Evolutionary conservation across 2,329 filamentous ascomycete species (phyloP), one percentile per base, ranked within the genome.

Genomic region (Colletotrichum aenigma): DNA sequence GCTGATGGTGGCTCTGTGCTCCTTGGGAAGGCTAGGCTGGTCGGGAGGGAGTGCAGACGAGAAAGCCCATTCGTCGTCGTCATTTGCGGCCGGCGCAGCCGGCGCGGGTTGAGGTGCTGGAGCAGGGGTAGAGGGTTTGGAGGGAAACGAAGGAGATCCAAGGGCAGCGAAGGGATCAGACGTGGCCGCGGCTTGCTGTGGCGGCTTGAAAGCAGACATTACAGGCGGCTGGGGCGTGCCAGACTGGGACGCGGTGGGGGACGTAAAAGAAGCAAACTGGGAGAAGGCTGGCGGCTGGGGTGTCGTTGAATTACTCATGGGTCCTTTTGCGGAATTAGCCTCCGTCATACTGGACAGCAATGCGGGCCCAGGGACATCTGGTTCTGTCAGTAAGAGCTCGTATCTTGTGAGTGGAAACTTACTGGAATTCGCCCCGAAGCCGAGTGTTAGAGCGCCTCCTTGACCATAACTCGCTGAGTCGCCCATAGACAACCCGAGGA

Each of bases 61-160:
- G 83, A 98, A 98, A 28, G 92, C 94, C 96, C 96, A 98, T 81
- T 98, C 96, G 78, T 98, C 96, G 66, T 98, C 96, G 61, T 94
- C 92, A 66, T 87, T 87, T 9, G 86, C 81, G 10, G 80, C 78
- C 5, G 82, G 76, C 1, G 86, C 70, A 0, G 82, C 70, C 4
- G 81, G 77, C 10, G 82, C 79, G 6, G 80, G 64, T 12, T 81
- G 52, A 2, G 84, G 82, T 36, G 82, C 81, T 5, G 86, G 82
- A 1, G 83, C 81, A 4, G 86, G 82, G 1, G 83, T 83, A 10
- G 82, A 66, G 7, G 85, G 80, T 70, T 86, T 86, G 13, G 86
- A 84, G 12, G 80, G 79, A 66, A 85, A 83, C n/a, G 83, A 82
- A 6, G 86, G 79, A 3, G 86, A 83, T 36, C 83, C 81, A 13